Percentiles rank a stretch among this genome's conserved stretches.
These are phyloP conservation scores for Suillus paluster DNA, from an alignment of 768 basidiomycete species.

Conservation along the genomic window DNA sequence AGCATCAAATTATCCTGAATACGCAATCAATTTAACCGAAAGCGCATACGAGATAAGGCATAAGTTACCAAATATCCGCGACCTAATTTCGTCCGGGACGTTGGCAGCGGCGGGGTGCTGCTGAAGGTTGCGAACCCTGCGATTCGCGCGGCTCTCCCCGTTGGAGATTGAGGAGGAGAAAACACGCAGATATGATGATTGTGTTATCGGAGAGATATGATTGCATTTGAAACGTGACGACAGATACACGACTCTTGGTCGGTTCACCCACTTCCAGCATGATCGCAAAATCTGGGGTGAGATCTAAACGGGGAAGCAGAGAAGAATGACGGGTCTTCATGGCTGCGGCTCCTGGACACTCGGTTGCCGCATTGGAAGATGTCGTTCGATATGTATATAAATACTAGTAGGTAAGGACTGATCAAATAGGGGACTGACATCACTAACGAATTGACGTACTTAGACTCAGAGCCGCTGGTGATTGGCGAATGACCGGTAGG, in stretches of 20 bases:
- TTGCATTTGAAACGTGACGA: not conserved
- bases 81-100: not conserved
- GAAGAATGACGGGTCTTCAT: not conserved
- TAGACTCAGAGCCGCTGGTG: not conserved
- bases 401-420: not conserved
- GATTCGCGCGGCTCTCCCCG: not conserved
- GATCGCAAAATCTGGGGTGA: slow-evolving; percentile 7
- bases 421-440: not conserved
- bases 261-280: slow-evolving; percentile 1
- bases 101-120: no score
- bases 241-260: not conserved
- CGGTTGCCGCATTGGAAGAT: not conserved
- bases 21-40: slow-evolving; percentile 8
- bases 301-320: slow-evolving; percentile 1
- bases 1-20: not conserved
- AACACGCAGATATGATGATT: not conserved
- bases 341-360: slow-evolving; percentile 1
- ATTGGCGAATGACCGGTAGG: not conserved
- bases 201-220: slow-evolving; percentile 1
- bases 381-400: slow-evolving; percentile 5
- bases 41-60: not conserved
- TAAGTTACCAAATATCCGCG: not conserved
- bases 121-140: not conserved
- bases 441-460: slow-evolving; percentile 1
- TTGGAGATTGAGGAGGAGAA: not conserved